Conservation (phyloP, 306 rosid species). For the Fragaria iinumae region DNA sequence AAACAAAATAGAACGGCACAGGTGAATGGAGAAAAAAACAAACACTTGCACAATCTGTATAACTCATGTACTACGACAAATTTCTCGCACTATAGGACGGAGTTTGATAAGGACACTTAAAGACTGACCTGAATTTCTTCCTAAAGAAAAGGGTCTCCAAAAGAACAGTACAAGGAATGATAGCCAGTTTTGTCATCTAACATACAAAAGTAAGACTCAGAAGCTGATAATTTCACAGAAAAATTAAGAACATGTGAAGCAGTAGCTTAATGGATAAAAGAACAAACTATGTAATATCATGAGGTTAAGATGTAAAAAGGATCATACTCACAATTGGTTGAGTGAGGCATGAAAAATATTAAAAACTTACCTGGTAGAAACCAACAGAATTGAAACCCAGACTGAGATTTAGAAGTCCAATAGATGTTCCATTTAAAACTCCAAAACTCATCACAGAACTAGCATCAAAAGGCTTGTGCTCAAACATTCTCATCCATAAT, state of each 20-base stretch:
- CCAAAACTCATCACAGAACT: constrained; percentile 95
- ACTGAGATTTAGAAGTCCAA: constrained; percentile 96
- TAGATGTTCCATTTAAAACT: constrained; percentile 90
- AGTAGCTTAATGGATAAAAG: neutral
- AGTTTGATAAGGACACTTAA: constrained; percentile 2
- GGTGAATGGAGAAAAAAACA: neutral
- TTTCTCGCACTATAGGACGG: neutral
- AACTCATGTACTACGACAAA: neutral
- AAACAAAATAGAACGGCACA: neutral
- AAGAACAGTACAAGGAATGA: constrained; percentile 95
- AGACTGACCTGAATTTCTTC: constrained; percentile 80
- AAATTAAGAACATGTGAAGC: neutral
- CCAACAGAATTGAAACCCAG: constrained; percentile 97
- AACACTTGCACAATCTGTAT: neutral
- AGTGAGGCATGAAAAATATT: neutral
- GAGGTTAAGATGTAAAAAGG: neutral
- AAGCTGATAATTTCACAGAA: neutral
- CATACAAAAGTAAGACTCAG: constrained; percentile 18
- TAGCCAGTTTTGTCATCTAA: constrained; percentile 97
- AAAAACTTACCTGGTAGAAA: constrained; percentile 73
- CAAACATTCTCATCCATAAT: constrained; percentile 79
- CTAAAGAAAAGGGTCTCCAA: constrained; percentile 90
- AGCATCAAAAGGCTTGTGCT: constrained; percentile 90
- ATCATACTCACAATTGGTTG: neutral
- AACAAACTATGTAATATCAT: neutral